Evolutionary conservation across 2,329 filamentous ascomycete species (phyloP), one percentile per base, ranked within the genome.

Genomic region (Akanthomyces dipterigenus): DNA sequence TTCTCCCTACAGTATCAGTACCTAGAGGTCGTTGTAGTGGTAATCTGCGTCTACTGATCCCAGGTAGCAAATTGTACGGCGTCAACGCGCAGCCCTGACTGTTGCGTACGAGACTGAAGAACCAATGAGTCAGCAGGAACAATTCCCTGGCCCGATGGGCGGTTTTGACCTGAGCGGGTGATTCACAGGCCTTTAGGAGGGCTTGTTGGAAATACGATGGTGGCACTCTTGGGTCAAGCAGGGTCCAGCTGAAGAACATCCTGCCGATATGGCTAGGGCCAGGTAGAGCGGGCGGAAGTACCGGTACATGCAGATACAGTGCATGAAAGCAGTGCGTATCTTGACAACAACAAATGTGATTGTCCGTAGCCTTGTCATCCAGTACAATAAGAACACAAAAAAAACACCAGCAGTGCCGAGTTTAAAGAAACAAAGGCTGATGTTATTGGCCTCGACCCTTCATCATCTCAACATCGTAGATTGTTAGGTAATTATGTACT

Each of bases 251-350:
- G 55, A 31, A 56, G 42, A 43, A 36, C 12, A 22, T 20, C 16
- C 22, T 24, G 31, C 42, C 46, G 34, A 49, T 46, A 50, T 26
- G 42, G 20, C 24, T 42, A 18, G 34, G 36, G 38, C 22, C 51
- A 16, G 40, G 14, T n/a, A 12, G 12, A 26, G 31, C 34, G 18
- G 53, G 36, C 12, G 11, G 34, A 58, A 11, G 55, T 58, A 58
- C 55, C 22, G 36, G 55, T 58, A 58, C 55, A 58, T 50, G 55
- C 45, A 58, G 55, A 45, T 50, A 58, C 55, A n/a, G 31, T 22
- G 28, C 26, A 46, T 36, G 54, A 12, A 2, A 11, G 38, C 18
- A 18, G 36, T 28, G 5, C 11, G 34, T 49, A 26, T 24, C 46
- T 16, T 38, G 36, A 16, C 9, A 38, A 38, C 36, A 38, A 38